Evolutionary conservation across 768 basidiomycete genomes (phyloP).

Genomic region (Coprinopsis cinerea): DNA sequence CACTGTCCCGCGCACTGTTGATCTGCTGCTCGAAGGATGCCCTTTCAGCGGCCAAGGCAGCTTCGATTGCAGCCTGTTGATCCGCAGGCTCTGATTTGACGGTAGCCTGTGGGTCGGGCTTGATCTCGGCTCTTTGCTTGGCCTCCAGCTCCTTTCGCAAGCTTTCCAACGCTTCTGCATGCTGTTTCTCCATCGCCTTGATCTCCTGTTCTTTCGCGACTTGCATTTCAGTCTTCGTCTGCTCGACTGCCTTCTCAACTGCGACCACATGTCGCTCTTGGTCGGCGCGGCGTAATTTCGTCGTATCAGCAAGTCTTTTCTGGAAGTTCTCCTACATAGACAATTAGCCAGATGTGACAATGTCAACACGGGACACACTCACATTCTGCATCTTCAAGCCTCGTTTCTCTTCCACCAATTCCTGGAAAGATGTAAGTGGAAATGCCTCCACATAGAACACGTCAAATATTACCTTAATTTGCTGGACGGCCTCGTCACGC

Average conservation of each 20-base stretch:
- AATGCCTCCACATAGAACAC: not conserved
- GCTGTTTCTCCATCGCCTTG: slow-evolving; percentile 36
- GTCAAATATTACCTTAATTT: slow-evolving; percentile 43
- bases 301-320: slow-evolving; percentile 44
- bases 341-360: slow-evolving; percentile 1
- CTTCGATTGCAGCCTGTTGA: slow-evolving; percentile 35
- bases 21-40: slow-evolving; percentile 52
- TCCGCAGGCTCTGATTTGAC: slow-evolving; percentile 25
- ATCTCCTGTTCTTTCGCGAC: slow-evolving; percentile 13
- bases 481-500: slow-evolving; percentile 54
- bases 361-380: slow-evolving; percentile 11
- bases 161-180: slow-evolving; percentile 53
- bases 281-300: slow-evolving; percentile 45
- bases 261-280: slow-evolving; percentile 35
- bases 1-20: slow-evolving; percentile 59
- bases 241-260: slow-evolving; percentile 53
- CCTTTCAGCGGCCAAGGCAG: slow-evolving; percentile 43
- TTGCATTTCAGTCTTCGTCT: slow-evolving; percentile 43
- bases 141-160: slow-evolving; percentile 48
- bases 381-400: slow-evolving; percentile 38
- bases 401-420: slow-evolving; percentile 36
- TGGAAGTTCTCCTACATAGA: slow-evolving; percentile 55
- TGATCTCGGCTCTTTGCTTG: slow-evolving; percentile 49
- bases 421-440: too few relatives aligned
- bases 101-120: slow-evolving; percentile 42